Evolutionary conservation across 1,284 basidiomycete species (phyloP), one percentile per base, ranked within the genome.

Genomic region (Austroboletus niveus): DNA sequence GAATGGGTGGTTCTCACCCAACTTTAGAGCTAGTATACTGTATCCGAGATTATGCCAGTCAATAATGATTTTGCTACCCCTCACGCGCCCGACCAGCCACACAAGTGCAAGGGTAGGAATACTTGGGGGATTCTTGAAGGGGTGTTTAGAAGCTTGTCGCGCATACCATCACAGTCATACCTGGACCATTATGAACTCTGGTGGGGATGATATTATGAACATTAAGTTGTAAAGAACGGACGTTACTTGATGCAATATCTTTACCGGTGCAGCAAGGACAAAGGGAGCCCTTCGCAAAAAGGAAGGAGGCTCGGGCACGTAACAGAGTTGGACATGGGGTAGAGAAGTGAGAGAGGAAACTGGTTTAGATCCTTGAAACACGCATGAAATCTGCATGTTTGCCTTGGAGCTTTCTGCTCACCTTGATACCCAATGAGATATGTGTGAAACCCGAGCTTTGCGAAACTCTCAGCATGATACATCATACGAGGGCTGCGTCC

Each of bases 41-140:
- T 94, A 96, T 8, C 94, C 95, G 9, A 96, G 82, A 68, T 99
- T 99, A 69, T 99, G 97, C 97, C 97, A 99, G 72, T 99, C 97
- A 55, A 99, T 96, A 51, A 99, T 89, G 54, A 99, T 77, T 61
- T 90, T 91, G 56, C 86, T 87, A 2, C 88, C 84, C 15, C 84
- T 78, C 5, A 92, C 63, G 45, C 72, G 69, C 22, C 81, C 80
- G 0, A 89, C 84, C 38, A 94, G 68, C 74, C 91, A 89, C 2
- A 93, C 92, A 9, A 99, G 74, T 2, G 86, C 82, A 12, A 99
- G 81, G 0, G 96, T 96, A 0, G 97, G 97, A 22, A 99, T 93
- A 49, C 92, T 93, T 3, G 97, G 97, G 12, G 97, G 97, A 62
- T 98, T 99, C 91, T 98, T 72, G 48, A 32, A 55, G 17, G 42